Evolutionary conservation across 2,329 filamentous ascomycete genomes (phyloP).

Genomic region (Pseudocercospora vitis): DNA sequence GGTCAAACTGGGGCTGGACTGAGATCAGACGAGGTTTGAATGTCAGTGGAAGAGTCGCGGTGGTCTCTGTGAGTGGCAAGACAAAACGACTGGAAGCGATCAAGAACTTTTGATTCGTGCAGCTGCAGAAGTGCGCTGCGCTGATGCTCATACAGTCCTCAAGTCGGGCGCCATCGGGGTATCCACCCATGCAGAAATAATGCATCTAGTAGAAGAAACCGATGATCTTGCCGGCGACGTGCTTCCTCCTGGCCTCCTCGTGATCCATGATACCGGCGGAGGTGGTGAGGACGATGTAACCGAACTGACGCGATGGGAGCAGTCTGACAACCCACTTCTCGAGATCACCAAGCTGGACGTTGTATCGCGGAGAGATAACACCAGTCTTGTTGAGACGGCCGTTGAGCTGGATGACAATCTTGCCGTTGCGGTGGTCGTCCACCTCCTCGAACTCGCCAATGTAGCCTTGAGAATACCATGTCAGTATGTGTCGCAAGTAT

Average conservation of each 20-base stretch:
- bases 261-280: constrained; percentile 99
- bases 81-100: not conserved
- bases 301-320: constrained; percentile 98
- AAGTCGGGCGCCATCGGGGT: constrained; percentile 9
- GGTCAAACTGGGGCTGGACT: constrained; percentile 3
- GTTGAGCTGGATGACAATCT: constrained; percentile 99
- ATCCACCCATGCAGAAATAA: constrained; percentile 5
- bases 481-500: constrained; percentile 82
- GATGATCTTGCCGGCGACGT: constrained; percentile 98
- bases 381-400: constrained; percentile 99
- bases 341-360: constrained; percentile 93
- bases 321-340: constrained; percentile 99
- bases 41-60: not conserved
- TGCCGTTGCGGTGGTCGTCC: constrained; percentile 98
- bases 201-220: constrained; percentile 88
- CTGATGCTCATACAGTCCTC: constrained; percentile 19
- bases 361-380: constrained; percentile 99
- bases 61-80: not conserved
- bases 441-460: constrained; percentile 99
- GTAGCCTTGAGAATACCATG: constrained; percentile 67
- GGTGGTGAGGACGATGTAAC: constrained; percentile 98
- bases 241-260: constrained; percentile 98
- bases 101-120: constrained; percentile 27
- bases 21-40: not conserved
- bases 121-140: constrained; percentile 22